Conservation (phyloP, 176 grass and related monocot species). For the Phoenix roebelenii region DNA sequence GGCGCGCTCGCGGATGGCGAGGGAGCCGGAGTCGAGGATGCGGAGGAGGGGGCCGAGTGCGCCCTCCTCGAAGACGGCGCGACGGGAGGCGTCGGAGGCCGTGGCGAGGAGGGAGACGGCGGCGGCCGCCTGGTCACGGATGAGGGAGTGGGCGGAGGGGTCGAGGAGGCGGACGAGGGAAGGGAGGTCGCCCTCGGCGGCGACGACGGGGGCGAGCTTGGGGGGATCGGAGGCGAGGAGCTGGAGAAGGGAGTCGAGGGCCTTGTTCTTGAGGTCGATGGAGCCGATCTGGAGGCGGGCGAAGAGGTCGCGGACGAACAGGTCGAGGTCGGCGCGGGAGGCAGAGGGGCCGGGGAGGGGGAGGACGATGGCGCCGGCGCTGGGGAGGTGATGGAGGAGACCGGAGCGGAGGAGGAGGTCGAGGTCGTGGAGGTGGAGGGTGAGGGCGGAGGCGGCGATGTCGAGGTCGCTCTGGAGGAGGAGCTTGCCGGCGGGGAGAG, state of each 20-base stretch:
- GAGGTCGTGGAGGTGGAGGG: constrained; percentile 67
- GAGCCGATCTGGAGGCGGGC: constrained; percentile 80
- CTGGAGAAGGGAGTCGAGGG: constrained; percentile 52
- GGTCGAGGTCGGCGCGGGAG: constrained; percentile 31
- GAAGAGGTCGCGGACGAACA: constrained; percentile 72
- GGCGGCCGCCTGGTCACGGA: constrained; percentile 47
- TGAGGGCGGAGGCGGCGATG: constrained; percentile 55
- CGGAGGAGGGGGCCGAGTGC: constrained; percentile 66
- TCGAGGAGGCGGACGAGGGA: constrained; percentile 71
- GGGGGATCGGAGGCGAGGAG: constrained; percentile 34
- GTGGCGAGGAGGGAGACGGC: constrained; percentile 42
- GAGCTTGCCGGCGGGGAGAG: constrained; percentile 50
- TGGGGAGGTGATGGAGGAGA: constrained; percentile 10
- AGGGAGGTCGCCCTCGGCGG: constrained; percentile 40
- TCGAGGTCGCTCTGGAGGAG: constrained; percentile 76
- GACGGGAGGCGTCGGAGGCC: constrained; percentile 41
- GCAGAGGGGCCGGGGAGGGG: constrained; percentile 40
- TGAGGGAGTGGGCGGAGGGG: constrained; percentile 45
- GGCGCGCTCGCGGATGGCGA: constrained; percentile 34
- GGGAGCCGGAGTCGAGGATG: constrained; percentile 46
- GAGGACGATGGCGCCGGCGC: constrained; percentile 57
- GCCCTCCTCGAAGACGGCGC: constrained; percentile 70
- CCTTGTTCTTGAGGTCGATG: constrained; percentile 71
- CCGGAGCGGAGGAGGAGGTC: constrained; percentile 6
- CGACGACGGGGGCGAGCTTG: constrained; percentile 41